These are phyloP conservation scores for Sphagnurus paluster DNA, from an alignment of 1,284 basidiomycete species.

Conservation along the genomic window DNA sequence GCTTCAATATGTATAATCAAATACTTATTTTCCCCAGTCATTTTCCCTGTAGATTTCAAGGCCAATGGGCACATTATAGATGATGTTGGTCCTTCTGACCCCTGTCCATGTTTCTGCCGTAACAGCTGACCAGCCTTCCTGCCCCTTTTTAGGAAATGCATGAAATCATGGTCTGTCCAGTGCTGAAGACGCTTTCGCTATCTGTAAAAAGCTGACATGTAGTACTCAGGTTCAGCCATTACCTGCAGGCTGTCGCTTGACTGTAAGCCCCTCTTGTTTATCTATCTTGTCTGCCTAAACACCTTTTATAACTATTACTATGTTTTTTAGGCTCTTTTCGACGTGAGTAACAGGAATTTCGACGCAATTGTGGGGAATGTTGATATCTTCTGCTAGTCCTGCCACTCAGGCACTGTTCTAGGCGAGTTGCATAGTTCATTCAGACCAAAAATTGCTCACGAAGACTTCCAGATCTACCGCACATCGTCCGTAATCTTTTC, in stretches of 20 bases:
- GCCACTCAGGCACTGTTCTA: conserved; percentile 63
- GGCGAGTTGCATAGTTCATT: conserved; percentile 34
- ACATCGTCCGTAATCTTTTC: conserved; percentile 42
- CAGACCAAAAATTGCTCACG: background rate
- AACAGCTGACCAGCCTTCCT: conserved; percentile 3
- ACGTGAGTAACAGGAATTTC: conserved; percentile 5
- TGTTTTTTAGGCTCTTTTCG: conserved; percentile 45
- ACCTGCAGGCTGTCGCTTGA: conserved; percentile 65
- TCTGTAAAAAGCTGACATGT: background rate
- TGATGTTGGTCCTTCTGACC: conserved; percentile 48
- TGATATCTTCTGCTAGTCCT: conserved; percentile 40
- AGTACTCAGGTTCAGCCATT: conserved; percentile 53
- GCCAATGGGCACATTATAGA: conserved; percentile 70
- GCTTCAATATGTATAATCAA: background rate
- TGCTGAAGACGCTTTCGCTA: background rate
- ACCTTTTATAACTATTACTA: conserved; percentile 3
- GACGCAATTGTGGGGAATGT: background rate
- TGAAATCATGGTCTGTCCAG: conserved; percentile 49
- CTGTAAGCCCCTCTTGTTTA: conserved; percentile 45
- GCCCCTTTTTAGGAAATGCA: conserved; percentile 59
- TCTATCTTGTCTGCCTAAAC: background rate
- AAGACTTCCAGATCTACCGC: conserved; percentile 56
- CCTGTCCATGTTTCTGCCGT: conserved; percentile 6
- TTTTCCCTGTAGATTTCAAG: conserved; percentile 79
- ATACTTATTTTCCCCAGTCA: conserved; percentile 36